phyloP scores from a whole-genome alignment of 2,329 filamentous ascomycete genomes.

The Chaetomiaceae sp. region DNA sequence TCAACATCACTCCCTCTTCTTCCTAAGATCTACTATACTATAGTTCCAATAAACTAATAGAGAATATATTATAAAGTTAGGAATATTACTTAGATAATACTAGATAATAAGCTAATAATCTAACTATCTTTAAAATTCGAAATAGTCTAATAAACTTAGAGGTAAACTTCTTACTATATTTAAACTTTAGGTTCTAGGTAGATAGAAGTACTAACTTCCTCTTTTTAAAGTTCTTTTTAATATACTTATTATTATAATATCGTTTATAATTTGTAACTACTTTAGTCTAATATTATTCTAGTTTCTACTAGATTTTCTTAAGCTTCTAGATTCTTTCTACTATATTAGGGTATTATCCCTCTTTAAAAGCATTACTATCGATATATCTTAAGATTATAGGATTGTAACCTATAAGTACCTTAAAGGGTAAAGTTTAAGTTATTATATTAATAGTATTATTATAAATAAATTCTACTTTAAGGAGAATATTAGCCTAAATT shows the following conservation, averaged over 20 bases:
- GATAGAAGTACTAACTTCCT: neutral
- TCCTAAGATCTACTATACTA: neutral
- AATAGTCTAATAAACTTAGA: slow-evolving; percentile 3
- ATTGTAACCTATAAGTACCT: neutral
- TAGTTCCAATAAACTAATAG: neutral
- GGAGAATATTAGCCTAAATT: neutral
- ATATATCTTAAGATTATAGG: neutral
- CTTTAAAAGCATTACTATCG: neutral
- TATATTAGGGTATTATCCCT: neutral
- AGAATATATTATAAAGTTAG: neutral
- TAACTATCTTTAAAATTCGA: neutral
- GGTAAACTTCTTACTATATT: neutral
- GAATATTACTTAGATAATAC: neutral
- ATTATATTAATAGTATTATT: neutral
- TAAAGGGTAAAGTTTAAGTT: neutral
- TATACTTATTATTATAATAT: neutral
- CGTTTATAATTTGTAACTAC: neutral
- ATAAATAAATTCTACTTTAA: neutral
- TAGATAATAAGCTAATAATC: neutral
- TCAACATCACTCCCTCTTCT: neutral
- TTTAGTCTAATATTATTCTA: neutral
- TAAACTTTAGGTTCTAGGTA: neutral
- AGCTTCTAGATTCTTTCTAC: neutral
- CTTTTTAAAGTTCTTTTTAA: neutral
- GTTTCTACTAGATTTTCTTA: neutral